Evolutionary conservation across 257 asterid genomes (phyloP), one percentile per base, ranked within the genome.

Genomic region (Nicotiana undulata): DNA sequence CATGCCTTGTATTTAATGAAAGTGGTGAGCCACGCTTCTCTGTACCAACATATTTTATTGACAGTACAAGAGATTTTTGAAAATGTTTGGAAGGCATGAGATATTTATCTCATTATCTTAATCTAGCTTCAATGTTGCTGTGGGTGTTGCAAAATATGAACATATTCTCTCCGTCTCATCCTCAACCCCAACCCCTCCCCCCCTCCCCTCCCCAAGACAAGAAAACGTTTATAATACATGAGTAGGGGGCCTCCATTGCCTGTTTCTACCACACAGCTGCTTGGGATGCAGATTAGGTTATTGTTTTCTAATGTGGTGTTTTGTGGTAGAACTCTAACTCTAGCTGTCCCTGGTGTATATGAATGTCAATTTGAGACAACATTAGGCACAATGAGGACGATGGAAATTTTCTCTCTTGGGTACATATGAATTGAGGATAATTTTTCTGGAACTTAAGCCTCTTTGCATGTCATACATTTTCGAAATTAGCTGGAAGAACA

Each of bases 1-100:
- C 96, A 52, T 91, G 99, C 88, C 88, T 95, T 34, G 86, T 93
- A 34, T 92, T 92, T 83, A 67, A 67, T 76, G 97, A 93, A 88
- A 88, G 72, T 55, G 99, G 99, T 95, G 83, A 93, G 95, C 58
- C 52, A 61, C 58, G 58, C 65, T 85, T 20, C 49, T 65, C 65
- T 55, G 12, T 24, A 81, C 24, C 24, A 66, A 76, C 46, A 72
- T 46, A 46, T 72, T 72, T 1, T 72, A 44, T 24, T 24, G 18
- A 46, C 15, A 72, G 59, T 1, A 72, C 4, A 44, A 70, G 37
- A 44, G 20, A 51, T 51, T 51, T 4, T 51, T 9, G 18, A 51
- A 11, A 51, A 13, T 51, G 18, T 51, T 51, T 3, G 56, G 18
- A 70, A 70, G 12, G 77, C 53, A 70, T 12, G 34, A 12, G 13